Base-by-base conservation (phyloP, 169 alveolate species). In the Pseudocohnilembus persalinus region DNA sequence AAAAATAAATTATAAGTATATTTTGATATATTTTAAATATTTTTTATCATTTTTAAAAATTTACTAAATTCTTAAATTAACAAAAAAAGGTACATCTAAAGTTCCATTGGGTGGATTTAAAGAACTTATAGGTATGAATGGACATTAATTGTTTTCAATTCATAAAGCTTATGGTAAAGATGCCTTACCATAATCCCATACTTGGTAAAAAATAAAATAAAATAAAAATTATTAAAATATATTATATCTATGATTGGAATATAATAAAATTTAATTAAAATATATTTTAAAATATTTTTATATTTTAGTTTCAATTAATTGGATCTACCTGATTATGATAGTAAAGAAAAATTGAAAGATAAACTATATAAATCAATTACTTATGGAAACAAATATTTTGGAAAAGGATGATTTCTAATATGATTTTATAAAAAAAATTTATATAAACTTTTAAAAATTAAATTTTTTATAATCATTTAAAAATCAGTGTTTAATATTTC, bases 51-150 rank as follows among this genome's bases (percentile, higher is more conserved):
- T n/a, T n/a, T n/a, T n/a, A n/a, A n/a, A n/a, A n/a, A n/a, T n/a
- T n/a, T n/a, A n/a, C n/a, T n/a, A n/a, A n/a, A n/a, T n/a, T n/a
- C n/a, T n/a, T n/a, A n/a, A n/a, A n/a, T n/a, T n/a, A n/a, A n/a
- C n/a, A n/a, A n/a, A n/a, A n/a, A n/a, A n/a, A 78, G 87, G 88
- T 1, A 89, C 95, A 32, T 90, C 98, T 20, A 97, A 97, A 89
- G 99, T 99, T 27, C 99, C 99, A 34, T 87, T 99, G 35, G 99
- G 99, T 76, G 99, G 99, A 82, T 99, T 99, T 94, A 95, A 95
- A 92, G 95, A 97, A 34, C 94, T 99, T 76, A 97, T 96, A 96
- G 99, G 99, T 81, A 99, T 99, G 99, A 93, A 99, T 32, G 99
- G 99, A 31, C 99, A 99, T 30, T 98, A 99, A 94, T 97, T 96